phyloP scores from a whole-genome alignment of 2,329 filamentous ascomycete genomes.

The Claviceps sp. region DNA sequence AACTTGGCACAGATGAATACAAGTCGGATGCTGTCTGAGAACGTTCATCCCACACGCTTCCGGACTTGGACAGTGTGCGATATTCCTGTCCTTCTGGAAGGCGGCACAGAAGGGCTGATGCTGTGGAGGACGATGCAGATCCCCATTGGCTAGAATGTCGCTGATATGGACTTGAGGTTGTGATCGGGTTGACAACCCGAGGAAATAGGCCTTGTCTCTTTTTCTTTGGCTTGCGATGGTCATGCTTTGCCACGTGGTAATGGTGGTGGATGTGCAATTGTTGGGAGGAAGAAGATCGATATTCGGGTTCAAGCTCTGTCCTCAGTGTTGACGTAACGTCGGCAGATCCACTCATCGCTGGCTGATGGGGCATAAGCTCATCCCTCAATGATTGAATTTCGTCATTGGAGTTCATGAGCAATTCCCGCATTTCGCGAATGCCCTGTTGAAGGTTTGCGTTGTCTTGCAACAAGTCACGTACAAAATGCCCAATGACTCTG shows the following conservation, averaged over 20 bases:
- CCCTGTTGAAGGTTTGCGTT: constrained; percentile 89
- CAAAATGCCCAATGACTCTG: constrained; percentile 84
- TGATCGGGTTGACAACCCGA: constrained; percentile 46
- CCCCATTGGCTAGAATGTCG: constrained; percentile 26
- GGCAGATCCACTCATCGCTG: constrained; percentile 30
- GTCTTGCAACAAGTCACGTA: constrained; percentile 87
- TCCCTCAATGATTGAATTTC: constrained; percentile 81
- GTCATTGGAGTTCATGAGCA: constrained; percentile 84
- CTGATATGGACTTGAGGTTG: constrained; percentile 18
- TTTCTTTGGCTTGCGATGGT: constrained; percentile 54
- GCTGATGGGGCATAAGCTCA: constrained; percentile 68
- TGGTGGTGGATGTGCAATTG: constrained; percentile 91
- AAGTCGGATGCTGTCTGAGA: constrained; percentile 48
- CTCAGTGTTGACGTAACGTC: constrained; percentile 43
- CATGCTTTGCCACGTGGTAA: constrained; percentile 61
- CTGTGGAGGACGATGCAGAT: constrained; percentile 24
- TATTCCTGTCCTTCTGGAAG: constrained; percentile 33
- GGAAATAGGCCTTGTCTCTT: constrained; percentile 52
- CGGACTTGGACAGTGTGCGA: constrained; percentile 29
- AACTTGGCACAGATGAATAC: constrained; percentile 65
- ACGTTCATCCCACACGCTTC: constrained; percentile 37
- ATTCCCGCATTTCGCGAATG: constrained; percentile 79
- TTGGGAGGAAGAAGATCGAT: constrained; percentile 34
- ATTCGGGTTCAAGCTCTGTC: constrained; percentile 51
- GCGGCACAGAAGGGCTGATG: constrained; percentile 28